Conservation (phyloP, 2,329 filamentous ascomycete species). For the Talaromyces sp. region DNA sequence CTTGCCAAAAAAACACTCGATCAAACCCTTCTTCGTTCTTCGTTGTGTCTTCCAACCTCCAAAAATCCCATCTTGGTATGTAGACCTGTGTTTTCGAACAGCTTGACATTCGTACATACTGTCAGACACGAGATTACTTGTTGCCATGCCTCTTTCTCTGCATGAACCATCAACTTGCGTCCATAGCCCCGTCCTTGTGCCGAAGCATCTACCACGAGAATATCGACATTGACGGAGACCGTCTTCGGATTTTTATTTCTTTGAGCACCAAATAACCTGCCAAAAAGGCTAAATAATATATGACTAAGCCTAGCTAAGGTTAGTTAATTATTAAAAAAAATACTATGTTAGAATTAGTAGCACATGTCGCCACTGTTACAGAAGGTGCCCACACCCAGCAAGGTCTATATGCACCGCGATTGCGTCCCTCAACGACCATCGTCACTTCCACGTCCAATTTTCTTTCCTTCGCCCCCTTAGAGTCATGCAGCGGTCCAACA, state of each 20-base stretch:
- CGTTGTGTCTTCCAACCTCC: background rate
- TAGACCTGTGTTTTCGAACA: background rate
- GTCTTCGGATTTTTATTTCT: background rate
- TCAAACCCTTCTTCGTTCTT: background rate
- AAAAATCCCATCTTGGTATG: background rate
- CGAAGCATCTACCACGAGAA: background rate
- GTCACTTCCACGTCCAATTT: no score
- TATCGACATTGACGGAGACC: background rate
- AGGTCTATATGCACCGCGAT: no score
- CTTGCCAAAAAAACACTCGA: background rate
- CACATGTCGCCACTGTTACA: no score
- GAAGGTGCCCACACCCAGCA: no score
- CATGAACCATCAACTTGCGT: background rate
- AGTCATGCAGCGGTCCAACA: no score
- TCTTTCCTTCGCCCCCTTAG: no score
- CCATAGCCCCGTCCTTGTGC: background rate
- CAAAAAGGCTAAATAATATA: no score
- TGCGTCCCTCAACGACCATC: no score
- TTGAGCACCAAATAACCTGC: no score
- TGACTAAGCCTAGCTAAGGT: no score
- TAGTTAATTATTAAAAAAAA: no score
- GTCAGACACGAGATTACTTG: background rate
- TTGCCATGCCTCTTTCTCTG: background rate
- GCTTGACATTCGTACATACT: background rate
- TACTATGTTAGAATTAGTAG: no score